A percentile compares a stretch with the other conserved stretches of the same genome.
Conservation (phyloP, 129 eudicot species). For the Lactuca saligna region DNA sequence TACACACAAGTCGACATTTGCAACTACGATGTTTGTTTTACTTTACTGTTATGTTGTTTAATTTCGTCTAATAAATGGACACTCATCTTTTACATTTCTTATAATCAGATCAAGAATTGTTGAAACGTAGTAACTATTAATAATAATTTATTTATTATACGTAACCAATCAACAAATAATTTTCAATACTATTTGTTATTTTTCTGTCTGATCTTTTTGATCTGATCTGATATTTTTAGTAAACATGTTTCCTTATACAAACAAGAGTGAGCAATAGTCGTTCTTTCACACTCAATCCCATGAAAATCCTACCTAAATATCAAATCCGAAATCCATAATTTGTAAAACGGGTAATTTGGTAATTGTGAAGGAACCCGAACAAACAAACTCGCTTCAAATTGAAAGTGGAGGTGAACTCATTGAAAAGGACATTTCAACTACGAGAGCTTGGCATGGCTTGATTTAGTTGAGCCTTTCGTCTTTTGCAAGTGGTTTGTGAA, state of each 20-base stretch:
- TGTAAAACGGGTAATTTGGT: background rate
- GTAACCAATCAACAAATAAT: too few species aligned
- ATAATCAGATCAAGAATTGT: too few species aligned
- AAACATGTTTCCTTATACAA: background rate
- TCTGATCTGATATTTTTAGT: background rate
- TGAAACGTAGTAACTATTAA: too few species aligned
- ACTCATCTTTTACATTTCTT: too few species aligned
- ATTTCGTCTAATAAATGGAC: too few species aligned
- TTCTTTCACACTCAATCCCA: background rate
- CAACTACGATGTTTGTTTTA: too few species aligned
- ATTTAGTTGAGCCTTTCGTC: constrained; percentile 6
- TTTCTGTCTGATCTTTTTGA: too few species aligned
- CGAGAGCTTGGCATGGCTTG: background rate
- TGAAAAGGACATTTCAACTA: constrained; percentile 13
- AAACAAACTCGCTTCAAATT: background rate
- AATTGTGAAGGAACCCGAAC: background rate
- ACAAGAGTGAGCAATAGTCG: background rate
- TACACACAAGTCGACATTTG: too few species aligned
- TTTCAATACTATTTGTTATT: too few species aligned
- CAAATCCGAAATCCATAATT: background rate
- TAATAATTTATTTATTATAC: too few species aligned
- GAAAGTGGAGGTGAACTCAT: constrained; percentile 28
- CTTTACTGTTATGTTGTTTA: too few species aligned
- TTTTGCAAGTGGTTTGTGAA: constrained; percentile 22
- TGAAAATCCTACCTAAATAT: background rate